Percentiles rank a stretch among this genome's conserved stretches.
Evolutionary conservation across 495 filamentous ascomycete species (phyloP).

Genomic region (Penicillium antarcticum): DNA sequence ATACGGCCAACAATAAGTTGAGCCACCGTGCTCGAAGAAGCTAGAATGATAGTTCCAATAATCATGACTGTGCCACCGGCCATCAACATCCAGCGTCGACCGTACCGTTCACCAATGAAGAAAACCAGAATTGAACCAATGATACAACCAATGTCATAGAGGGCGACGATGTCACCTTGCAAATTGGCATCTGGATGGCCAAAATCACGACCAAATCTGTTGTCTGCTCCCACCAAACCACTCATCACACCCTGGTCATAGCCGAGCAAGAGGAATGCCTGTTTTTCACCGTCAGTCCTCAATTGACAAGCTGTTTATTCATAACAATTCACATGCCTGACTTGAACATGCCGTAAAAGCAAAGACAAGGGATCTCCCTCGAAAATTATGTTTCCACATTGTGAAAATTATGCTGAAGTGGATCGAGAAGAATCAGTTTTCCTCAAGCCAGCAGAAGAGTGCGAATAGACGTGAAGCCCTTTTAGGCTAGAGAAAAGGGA

Average conservation of each 20-base stretch:
- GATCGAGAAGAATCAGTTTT: not conserved
- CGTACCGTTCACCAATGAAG: constrained; percentile 4
- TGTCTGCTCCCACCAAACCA: constrained; percentile 57
- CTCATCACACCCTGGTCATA: constrained; percentile 64
- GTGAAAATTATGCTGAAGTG: not conserved
- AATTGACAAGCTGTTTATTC: too few relatives aligned
- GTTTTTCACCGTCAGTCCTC: too few relatives aligned
- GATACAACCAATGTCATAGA: constrained; percentile 35
- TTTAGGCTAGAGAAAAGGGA: too few relatives aligned
- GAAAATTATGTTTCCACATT: not conserved
- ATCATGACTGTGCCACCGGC: constrained; percentile 46
- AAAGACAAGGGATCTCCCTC: not conserved
- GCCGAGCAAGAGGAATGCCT: constrained; percentile 56
- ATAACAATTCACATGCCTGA: too few relatives aligned
- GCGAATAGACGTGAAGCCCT: not conserved
- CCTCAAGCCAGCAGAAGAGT: not conserved
- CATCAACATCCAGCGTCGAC: constrained; percentile 29
- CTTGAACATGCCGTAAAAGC: constrained; percentile 25
- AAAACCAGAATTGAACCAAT: constrained; percentile 6
- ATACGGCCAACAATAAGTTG: constrained; percentile 44
- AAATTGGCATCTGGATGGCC: constrained; percentile 8
- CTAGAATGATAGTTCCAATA: constrained; percentile 50
- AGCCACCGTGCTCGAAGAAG: constrained; percentile 36
- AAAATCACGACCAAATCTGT: constrained; percentile 8
- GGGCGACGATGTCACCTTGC: constrained; percentile 1